phyloP scores from a whole-genome alignment of 805 yeast genomes.

The Teunomyces funiuensis region DNA sequence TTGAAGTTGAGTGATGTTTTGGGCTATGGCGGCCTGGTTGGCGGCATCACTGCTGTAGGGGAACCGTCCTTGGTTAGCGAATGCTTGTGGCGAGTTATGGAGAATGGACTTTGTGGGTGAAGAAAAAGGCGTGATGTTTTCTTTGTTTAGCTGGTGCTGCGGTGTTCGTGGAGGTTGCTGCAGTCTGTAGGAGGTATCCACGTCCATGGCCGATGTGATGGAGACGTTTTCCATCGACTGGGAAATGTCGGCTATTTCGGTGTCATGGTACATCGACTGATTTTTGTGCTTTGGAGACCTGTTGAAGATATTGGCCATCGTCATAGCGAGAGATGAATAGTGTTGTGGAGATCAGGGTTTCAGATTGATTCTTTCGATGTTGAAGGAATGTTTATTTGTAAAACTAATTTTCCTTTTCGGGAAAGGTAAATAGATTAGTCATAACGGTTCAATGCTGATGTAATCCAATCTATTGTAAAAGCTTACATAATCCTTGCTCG shows the following conservation, averaged over 20 bases:
- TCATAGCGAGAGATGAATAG: constrained; percentile 1
- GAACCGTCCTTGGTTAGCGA: constrained; percentile 10
- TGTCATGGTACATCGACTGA: constrained; percentile 17
- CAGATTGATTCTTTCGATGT: not conserved
- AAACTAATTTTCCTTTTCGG: constrained; percentile 1
- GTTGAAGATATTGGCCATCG: constrained; percentile 18
- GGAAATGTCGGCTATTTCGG: constrained; percentile 35
- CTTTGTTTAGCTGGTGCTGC: constrained; percentile 29
- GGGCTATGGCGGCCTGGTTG: constrained; percentile 18
- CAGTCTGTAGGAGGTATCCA: constrained; percentile 32
- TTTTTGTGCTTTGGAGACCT: constrained; percentile 19
- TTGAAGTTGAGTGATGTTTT: constrained; percentile 33
- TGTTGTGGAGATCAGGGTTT: not conserved
- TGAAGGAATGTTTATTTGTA: constrained; percentile 3
- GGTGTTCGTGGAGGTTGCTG: constrained; percentile 15
- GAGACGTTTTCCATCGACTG: constrained; percentile 46
- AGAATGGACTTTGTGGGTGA: constrained; percentile 39
- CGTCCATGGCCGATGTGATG: constrained; percentile 31
- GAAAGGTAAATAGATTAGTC: constrained; percentile 5
- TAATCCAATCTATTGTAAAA: too few species aligned
- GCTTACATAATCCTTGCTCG: too few species aligned
- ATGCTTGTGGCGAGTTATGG: constrained; percentile 27
- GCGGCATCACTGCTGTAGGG: constrained; percentile 11
- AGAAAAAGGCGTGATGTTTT: constrained; percentile 34
- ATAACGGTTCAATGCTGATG: not conserved